These are phyloP conservation scores for Suhomyces guaymorum DNA, from an alignment of 1,139 yeast species.

Conservation along the genomic window DNA sequence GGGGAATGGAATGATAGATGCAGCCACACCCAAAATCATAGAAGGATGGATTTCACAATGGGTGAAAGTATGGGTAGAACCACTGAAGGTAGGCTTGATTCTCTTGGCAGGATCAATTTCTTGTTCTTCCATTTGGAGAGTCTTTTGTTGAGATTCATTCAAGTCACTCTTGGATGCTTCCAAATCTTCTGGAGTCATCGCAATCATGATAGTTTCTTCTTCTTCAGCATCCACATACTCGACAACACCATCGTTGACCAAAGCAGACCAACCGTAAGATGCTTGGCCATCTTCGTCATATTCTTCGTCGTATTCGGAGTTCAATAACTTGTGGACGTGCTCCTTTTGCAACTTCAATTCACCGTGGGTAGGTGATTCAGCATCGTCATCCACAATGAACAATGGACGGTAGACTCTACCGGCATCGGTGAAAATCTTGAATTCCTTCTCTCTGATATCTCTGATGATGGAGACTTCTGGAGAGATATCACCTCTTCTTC, in stretches of 20 bases:
- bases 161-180: constrained; percentile 60
- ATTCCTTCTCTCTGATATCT: constrained; percentile 94
- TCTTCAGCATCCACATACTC: constrained; percentile 97
- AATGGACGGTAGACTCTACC: constrained; percentile 97
- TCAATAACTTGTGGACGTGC: constrained; percentile 70
- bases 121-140: constrained; percentile 49
- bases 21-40: constrained; percentile 98
- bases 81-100: constrained; percentile 67
- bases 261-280: constrained; percentile 79
- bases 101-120: constrained; percentile 80
- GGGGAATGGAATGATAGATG: constrained; percentile 98
- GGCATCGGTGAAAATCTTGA: constrained; percentile 95
- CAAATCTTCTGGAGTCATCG: constrained; percentile 97
- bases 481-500: constrained; percentile 94
- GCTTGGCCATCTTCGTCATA: constrained; percentile 57
- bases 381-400: constrained; percentile 85
- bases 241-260: constrained; percentile 82
- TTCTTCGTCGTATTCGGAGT: constrained; percentile 61
- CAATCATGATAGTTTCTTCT: constrained; percentile 96
- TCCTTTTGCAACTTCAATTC: constrained; percentile 83
- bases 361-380: constrained; percentile 71
- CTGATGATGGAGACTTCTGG: constrained; percentile 96
- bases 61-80: constrained; percentile 83
- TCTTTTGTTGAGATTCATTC: constrained; percentile 47
- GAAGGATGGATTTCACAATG: constrained; percentile 99